Conservation (phyloP, 148 eudicot species). For the Rhododendron ferrugineum region DNA sequence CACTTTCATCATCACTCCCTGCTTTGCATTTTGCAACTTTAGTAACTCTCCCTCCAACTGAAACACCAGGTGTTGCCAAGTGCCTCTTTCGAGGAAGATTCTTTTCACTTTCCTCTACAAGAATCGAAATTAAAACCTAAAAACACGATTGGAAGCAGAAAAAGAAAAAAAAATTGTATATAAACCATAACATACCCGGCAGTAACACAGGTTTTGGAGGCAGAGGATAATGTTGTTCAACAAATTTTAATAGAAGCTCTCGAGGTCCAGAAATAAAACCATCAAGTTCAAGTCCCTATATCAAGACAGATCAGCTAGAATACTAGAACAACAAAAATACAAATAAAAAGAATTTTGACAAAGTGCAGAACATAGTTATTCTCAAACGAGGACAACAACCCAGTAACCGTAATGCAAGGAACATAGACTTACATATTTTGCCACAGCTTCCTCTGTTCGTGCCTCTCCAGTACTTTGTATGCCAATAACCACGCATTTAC, state of each 20-base stretch:
- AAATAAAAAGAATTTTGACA: background rate
- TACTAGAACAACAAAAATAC: background rate
- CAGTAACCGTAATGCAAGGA: background rate
- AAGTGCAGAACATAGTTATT: background rate
- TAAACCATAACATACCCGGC: slow-evolving; percentile 39
- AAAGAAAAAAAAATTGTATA: background rate
- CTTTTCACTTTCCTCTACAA: slow-evolving; percentile 62
- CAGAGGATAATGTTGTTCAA: slow-evolving; percentile 86
- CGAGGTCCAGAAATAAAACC: slow-evolving; percentile 98
- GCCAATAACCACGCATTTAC: slow-evolving; percentile 86
- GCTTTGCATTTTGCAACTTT: slow-evolving; percentile 77
- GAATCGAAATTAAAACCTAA: slow-evolving; percentile 4
- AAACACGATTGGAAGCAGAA: background rate
- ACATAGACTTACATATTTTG: slow-evolving; percentile 68
- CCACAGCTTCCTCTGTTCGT: slow-evolving; percentile 92
- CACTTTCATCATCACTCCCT: slow-evolving; percentile 69
- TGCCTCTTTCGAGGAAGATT: slow-evolving; percentile 70
- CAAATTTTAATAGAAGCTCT: slow-evolving; percentile 90
- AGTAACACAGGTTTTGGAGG: slow-evolving; percentile 83
- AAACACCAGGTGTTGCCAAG: slow-evolving; percentile 61
- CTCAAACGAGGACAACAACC: background rate
- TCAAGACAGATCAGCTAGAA: slow-evolving; percentile 10
- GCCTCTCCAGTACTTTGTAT: slow-evolving; percentile 99
- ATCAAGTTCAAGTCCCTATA: slow-evolving; percentile 87
- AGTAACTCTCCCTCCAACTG: slow-evolving; percentile 73